Percentiles rank a stretch among this genome's conserved stretches.
phyloP scores from a whole-genome alignment of 1,139 yeast species.

The Protomyces macrosporus region DNA sequence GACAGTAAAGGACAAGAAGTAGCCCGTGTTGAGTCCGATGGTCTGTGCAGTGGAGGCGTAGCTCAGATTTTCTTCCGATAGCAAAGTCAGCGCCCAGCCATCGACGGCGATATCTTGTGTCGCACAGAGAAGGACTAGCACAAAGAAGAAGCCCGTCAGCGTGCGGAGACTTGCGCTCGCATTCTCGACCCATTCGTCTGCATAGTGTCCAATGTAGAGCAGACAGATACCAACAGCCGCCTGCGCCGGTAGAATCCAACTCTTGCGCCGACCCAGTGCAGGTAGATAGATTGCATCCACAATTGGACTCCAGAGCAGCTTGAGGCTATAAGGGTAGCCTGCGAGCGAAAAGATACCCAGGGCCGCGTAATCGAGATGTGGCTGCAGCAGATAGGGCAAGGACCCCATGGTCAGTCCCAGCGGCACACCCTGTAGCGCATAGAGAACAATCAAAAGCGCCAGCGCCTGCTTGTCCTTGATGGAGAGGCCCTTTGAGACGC shows the following conservation, averaged over 20 bases:
- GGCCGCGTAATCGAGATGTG: slow-evolving; percentile 77
- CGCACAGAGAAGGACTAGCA: slow-evolving; percentile 81
- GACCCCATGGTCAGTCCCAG: slow-evolving; percentile 95
- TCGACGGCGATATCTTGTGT: slow-evolving; percentile 98
- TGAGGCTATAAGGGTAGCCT: slow-evolving; percentile 88
- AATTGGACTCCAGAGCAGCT: slow-evolving; percentile 90
- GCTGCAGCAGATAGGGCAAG: slow-evolving; percentile 82
- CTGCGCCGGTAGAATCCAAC: slow-evolving; percentile 95
- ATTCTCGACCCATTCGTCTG: slow-evolving; percentile 51
- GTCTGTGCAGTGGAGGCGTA: slow-evolving; percentile 98
- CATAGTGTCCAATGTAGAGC: slow-evolving; percentile 55
- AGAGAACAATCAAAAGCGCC: slow-evolving; percentile 22
- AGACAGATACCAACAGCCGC: slow-evolving; percentile 65
- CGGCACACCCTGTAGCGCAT: slow-evolving; percentile 77
- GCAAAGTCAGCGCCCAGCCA: slow-evolving; percentile 94
- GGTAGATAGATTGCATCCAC: slow-evolving; percentile 78
- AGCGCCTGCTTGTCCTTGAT: slow-evolving; percentile 22
- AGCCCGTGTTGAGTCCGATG: slow-evolving; percentile 87
- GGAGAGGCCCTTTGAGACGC: slow-evolving; percentile 11
- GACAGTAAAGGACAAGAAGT: slow-evolving; percentile 83
- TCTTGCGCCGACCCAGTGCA: slow-evolving; percentile 70
- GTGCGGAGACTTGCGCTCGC: slow-evolving; percentile 25
- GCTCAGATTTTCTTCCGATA: slow-evolving; percentile 72
- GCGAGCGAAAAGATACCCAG: slow-evolving; percentile 89
- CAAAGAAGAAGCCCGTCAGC: slow-evolving; percentile 61